Conservation (phyloP, 352 stramenopile species). For the Phytopythium sindhum region DNA sequence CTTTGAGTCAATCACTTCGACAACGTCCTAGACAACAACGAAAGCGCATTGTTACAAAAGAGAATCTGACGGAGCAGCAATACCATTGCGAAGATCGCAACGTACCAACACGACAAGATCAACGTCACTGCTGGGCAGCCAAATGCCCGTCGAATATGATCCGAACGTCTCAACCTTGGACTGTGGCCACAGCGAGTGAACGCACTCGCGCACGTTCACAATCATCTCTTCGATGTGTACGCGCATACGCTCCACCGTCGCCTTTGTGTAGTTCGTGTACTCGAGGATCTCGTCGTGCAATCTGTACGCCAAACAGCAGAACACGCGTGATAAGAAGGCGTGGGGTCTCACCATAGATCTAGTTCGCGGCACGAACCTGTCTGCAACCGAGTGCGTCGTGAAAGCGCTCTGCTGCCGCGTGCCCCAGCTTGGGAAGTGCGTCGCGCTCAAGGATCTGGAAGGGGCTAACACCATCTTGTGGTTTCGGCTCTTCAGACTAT, state of each 20-base stretch:
- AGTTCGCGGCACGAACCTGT: constrained; percentile 10
- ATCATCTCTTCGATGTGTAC: constrained; percentile 87
- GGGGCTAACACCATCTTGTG: constrained; percentile 61
- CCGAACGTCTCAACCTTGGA: constrained; percentile 80
- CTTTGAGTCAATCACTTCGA: constrained; percentile 60
- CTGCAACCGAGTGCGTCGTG: constrained; percentile 21
- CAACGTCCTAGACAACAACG: constrained; percentile 27
- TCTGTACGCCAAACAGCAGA: constrained; percentile 6
- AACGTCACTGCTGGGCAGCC: constrained; percentile 83
- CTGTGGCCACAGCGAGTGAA: constrained; percentile 67
- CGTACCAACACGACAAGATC: constrained; percentile 77
- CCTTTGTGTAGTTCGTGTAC: constrained; percentile 68
- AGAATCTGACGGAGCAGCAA: neutral
- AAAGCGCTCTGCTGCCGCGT: constrained; percentile 16
- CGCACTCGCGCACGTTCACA: constrained; percentile 59
- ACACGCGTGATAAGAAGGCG: neutral
- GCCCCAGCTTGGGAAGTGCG: constrained; percentile 33
- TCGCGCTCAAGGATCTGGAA: constrained; percentile 7
- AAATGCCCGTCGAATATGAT: constrained; percentile 86
- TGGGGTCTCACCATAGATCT: neutral
- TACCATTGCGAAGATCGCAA: neutral
- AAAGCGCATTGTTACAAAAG: too few relatives aligned
- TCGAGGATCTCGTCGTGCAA: constrained; percentile 81
- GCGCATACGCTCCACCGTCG: constrained; percentile 68
- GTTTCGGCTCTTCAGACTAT: constrained; percentile 73